Conservation (phyloP, 1,284 basidiomycete genomes). For the Tylopilus orsonianus region DNA sequence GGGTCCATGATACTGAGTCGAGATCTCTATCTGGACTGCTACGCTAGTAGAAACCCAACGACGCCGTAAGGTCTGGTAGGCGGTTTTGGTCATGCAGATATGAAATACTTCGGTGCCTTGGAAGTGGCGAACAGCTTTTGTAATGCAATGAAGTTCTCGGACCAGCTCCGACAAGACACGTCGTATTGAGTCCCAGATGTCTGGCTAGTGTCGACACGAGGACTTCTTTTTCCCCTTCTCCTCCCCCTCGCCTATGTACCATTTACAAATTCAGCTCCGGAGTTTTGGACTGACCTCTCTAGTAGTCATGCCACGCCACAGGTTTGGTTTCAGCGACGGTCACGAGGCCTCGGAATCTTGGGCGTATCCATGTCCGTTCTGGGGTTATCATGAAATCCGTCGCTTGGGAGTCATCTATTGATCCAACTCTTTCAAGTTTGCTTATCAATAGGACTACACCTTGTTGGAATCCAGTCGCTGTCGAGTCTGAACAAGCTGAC, state of each 20-base stretch:
- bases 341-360: slow-evolving; percentile 8
- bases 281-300: background rate
- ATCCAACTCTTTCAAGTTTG: background rate
- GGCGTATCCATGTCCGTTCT: slow-evolving; percentile 12
- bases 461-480: background rate
- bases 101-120: slow-evolving; percentile 12
- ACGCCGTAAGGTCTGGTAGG: slow-evolving; percentile 8
- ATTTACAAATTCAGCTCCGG: background rate
- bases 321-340: slow-evolving; percentile 3
- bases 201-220: background rate
- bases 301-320: slow-evolving; percentile 4
- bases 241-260: background rate
- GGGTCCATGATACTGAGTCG: background rate
- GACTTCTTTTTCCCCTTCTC: slow-evolving; percentile 7
- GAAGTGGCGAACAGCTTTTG: background rate
- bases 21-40: slow-evolving; percentile 4
- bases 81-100: background rate
- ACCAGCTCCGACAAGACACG: slow-evolving; percentile 8
- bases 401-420: slow-evolving; percentile 1
- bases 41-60: background rate
- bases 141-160: background rate
- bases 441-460: background rate
- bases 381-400: slow-evolving; percentile 9
- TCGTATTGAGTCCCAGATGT: too few species aligned
- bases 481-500: background rate